Evolutionary conservation across 1,284 basidiomycete genomes (phyloP).

Genomic region (Trichosporon ovoides): DNA sequence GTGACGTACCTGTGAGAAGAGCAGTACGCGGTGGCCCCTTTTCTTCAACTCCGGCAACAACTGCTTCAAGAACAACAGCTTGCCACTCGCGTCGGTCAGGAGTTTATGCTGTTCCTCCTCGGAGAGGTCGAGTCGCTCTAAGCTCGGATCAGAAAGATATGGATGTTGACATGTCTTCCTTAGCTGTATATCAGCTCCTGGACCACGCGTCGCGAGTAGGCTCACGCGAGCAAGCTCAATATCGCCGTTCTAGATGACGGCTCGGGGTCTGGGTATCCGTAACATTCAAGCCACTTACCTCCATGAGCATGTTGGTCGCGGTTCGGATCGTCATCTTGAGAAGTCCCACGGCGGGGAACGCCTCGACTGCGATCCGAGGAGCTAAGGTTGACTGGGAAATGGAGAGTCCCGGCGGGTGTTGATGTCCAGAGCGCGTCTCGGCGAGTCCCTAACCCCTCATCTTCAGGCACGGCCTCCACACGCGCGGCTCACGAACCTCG

Average conservation of each 20-base stretch:
- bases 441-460: no score
- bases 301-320: slow-evolving; percentile 40
- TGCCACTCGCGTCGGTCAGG: slow-evolving; percentile 77
- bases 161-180: slow-evolving; percentile 66
- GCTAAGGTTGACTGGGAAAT: not conserved
- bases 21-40: slow-evolving; percentile 84
- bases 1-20: slow-evolving; percentile 85
- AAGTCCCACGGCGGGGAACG: not conserved
- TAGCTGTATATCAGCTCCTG: slow-evolving; percentile 29
- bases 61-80: slow-evolving; percentile 74
- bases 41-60: slow-evolving; percentile 82
- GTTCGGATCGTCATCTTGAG: not conserved
- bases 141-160: slow-evolving; percentile 73
- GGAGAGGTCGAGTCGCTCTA: slow-evolving; percentile 68
- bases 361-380: not conserved
- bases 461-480: no score
- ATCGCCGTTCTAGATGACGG: no score
- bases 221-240: no score
- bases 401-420: not conserved
- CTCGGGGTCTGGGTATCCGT: no score
- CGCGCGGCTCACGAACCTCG: no score
- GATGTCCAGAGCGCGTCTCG: no score
- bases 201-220: no score
- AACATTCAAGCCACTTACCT: slow-evolving; percentile 31
- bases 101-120: slow-evolving; percentile 65